These are phyloP conservation scores for Neurospora sp. DNA, from an alignment of 2,329 filamentous ascomycete genomes.

Conservation along the genomic window DNA sequence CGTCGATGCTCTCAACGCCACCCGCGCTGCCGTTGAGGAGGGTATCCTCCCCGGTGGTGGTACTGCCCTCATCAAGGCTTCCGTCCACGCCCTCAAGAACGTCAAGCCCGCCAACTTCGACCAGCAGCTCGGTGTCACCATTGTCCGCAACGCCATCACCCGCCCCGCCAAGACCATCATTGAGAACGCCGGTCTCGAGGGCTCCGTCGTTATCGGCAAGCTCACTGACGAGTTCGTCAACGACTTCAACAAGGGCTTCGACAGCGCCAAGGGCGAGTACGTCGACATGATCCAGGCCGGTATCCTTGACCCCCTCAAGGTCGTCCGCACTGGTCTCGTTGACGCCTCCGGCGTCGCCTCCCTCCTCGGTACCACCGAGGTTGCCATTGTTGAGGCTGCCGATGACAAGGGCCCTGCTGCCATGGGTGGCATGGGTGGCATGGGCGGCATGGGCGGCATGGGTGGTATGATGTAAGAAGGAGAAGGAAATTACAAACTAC, in stretches of 20 bases:
- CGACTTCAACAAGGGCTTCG: conserved; percentile 98
- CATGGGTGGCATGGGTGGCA: conserved; percentile 61
- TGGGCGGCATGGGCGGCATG: conserved; percentile 50
- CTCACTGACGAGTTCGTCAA: conserved; percentile 82
- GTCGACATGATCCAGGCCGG: conserved; percentile 95
- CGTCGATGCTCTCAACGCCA: conserved; percentile 95
- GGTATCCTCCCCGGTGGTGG: conserved; percentile 98
- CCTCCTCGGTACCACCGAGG: conserved; percentile 93
- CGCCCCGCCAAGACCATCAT: conserved; percentile 90
- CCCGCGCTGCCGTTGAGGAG: conserved; percentile 95
- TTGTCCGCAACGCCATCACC: conserved; percentile 97
- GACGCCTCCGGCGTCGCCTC: conserved; percentile 96
- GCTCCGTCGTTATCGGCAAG: conserved; percentile 94
- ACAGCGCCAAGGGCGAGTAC: conserved; percentile 94
- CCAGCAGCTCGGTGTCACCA: conserved; percentile 95
- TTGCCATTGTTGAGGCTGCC: conserved; percentile 90
- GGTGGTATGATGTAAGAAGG: conserved; percentile 49
- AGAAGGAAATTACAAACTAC: conserved; percentile 1
- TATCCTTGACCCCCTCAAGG: conserved; percentile 99
- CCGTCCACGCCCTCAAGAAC: conserved; percentile 72
- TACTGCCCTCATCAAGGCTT: conserved; percentile 95
- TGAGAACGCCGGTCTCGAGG: conserved; percentile 94
- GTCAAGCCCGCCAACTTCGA: conserved; percentile 94
- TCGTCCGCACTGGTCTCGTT: conserved; percentile 89
- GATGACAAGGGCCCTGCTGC: conserved; percentile 75